phyloP scores from a whole-genome alignment of 257 asterid species.

The Ajuga chamaepitys region DNA sequence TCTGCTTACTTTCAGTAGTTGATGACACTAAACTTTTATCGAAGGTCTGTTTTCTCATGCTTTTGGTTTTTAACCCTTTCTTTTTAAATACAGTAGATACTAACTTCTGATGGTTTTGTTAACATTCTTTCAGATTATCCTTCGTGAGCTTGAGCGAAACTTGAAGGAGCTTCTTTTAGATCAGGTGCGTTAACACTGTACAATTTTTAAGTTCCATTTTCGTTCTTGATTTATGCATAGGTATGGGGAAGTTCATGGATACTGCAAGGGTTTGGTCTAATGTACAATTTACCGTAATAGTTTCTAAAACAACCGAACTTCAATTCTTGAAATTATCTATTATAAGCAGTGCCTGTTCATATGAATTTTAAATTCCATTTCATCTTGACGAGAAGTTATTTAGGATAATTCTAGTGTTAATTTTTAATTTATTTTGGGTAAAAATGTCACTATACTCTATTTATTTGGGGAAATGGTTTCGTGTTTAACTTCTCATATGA shows the following conservation, averaged over 20 bases:
- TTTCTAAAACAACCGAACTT: no score
- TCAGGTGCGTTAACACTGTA: constrained; percentile 42
- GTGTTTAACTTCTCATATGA: neutral
- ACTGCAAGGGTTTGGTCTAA: no score
- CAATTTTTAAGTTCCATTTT: neutral
- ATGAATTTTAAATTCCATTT: no score
- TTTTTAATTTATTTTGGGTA: no score
- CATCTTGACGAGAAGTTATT: no score
- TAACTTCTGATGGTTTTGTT: constrained; percentile 8
- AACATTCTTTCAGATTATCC: constrained; percentile 43
- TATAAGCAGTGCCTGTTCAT: no score
- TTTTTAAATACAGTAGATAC: neutral
- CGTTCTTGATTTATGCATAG: neutral
- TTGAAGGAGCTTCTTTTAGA: constrained; percentile 66
- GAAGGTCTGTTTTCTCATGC: constrained; percentile 48
- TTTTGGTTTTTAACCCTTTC: neutral
- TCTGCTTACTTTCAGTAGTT: constrained; percentile 67
- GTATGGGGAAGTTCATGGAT: neutral
- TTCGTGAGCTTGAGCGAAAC: constrained; percentile 54
- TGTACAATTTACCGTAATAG: no score
- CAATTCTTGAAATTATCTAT: no score
- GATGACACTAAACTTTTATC: constrained; percentile 93
- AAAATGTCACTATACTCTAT: no score
- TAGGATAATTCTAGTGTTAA: no score
- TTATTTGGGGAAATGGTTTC: neutral